Base-by-base conservation (phyloP, 2,329 filamentous ascomycete genomes). In the Orbilia brochopaga region DNA sequence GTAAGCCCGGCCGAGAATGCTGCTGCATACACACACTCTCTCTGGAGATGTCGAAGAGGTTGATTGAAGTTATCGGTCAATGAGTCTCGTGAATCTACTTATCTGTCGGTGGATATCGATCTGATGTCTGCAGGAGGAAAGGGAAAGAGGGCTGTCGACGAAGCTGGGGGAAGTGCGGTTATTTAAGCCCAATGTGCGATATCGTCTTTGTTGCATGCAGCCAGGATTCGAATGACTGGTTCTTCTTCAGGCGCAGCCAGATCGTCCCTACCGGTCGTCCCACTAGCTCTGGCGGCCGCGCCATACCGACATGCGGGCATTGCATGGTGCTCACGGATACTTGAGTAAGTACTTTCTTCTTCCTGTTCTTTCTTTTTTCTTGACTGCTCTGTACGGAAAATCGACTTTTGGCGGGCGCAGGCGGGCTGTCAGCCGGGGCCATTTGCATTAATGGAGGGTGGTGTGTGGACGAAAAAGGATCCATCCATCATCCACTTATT, bases 141-240 rank as follows among this genome's bases (percentile, higher is more conserved):
- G 17, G 44, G 53, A 13, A 27, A 30, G 42, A 51, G 35, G 23
- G 58, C 21, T 44, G 51, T 48, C 54, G 58, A 59, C 53, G n/a
- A 42, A 32, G 46, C 53, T 40, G 66, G 66, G 23, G 54, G 65
- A 53, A 40, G 46, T 27, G 3, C 40, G 61, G 15, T 69, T 63
- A 70, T 70, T 63, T 64, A 63, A 70, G 51, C 58, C 58, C 30
- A 52, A 60, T 58, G 37, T 62, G 53, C 53, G 52, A 52, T 37
- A 58, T 59, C 11, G 10, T 32, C 27, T 3, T 2, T 48, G n/a
- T 19, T 19, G 11, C 44, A 48, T 48, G 44, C 44, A 48, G 44
- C 44, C 44, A 48, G 44, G 44, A 48, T 48, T 48, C 44, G n/a
- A 19, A 48, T 48, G 44, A 48, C 44, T 48, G 44, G 44, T 48